Percentiles rank a stretch among this genome's conserved stretches.
Evolutionary conservation across 2,329 filamentous ascomycete species (phyloP).

Genomic region (Claviceps maximensis): DNA sequence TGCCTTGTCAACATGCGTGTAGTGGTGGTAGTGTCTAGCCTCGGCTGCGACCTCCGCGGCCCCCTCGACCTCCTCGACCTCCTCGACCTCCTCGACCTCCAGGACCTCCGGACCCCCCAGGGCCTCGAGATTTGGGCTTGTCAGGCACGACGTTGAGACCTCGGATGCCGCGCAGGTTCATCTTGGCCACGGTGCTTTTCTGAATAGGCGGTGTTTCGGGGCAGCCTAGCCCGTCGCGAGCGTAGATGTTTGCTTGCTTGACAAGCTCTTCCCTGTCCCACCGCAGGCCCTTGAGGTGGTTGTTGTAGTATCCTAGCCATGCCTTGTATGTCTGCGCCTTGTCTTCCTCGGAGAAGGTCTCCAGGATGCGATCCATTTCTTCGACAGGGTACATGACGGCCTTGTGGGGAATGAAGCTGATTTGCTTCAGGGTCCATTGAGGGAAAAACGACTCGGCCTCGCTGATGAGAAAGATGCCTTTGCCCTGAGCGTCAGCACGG

Average conservation of each 20-base stretch:
- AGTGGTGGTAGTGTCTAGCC: not conserved
- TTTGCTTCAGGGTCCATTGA: conserved; percentile 36
- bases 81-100: not conserved
- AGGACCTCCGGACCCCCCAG: too few relatives aligned
- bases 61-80: not conserved
- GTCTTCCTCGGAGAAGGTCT: conserved; percentile 29
- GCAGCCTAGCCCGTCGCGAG: conserved; percentile 31
- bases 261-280: conserved; percentile 35
- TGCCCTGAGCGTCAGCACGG: conserved; percentile 49
- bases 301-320: conserved; percentile 45
- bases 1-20: not conserved
- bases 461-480: conserved; percentile 47
- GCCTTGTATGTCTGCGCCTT: conserved; percentile 40
- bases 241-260: conserved; percentile 35
- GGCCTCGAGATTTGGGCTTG: conserved; percentile 15
- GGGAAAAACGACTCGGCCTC: conserved; percentile 38
- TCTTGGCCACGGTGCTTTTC: conserved; percentile 38
- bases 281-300: conserved; percentile 29
- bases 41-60: not conserved
- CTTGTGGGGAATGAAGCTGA: conserved; percentile 34
- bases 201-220: conserved; percentile 33
- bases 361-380: conserved; percentile 26
- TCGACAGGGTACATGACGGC: conserved; percentile 30
- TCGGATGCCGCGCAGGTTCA: conserved; percentile 39
- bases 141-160: conserved; percentile 35